phyloP scores from a whole-genome alignment of 345 rosid species.

The Dipteronia sinensis region DNA sequence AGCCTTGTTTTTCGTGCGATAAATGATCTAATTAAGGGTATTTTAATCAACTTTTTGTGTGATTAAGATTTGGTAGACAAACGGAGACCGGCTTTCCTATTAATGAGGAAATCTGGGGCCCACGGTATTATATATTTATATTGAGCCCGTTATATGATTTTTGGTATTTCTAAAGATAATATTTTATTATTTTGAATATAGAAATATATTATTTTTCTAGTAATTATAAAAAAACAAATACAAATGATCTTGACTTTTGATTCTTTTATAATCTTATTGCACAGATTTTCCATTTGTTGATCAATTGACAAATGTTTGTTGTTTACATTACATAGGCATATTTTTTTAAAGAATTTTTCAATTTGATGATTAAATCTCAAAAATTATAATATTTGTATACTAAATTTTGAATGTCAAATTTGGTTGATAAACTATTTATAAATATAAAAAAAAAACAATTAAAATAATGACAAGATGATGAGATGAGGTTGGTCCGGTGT shows the following conservation, averaged over 20 bases:
- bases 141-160: not conserved
- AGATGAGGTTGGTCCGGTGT: no score
- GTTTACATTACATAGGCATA: no score
- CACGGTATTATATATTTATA: not conserved
- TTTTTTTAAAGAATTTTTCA: no score
- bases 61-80: conserved; percentile 3
- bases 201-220: no score
- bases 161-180: not conserved
- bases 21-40: not conserved
- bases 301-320: not conserved
- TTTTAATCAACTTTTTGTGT: not conserved
- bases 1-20: not conserved
- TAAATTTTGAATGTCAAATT: not conserved
- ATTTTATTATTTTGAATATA: not conserved
- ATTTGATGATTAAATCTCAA: no score
- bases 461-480: no score
- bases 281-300: not conserved
- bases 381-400: not conserved
- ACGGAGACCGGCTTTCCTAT: conserved; percentile 13
- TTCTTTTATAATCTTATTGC: not conserved
- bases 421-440: no score
- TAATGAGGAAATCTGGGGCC: conserved; percentile 12
- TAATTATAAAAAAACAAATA: not conserved
- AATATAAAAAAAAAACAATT: no score
- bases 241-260: not conserved